Evolutionary conservation across 805 yeast genomes (phyloP).

Genomic region (Monosporozyma unispora): DNA sequence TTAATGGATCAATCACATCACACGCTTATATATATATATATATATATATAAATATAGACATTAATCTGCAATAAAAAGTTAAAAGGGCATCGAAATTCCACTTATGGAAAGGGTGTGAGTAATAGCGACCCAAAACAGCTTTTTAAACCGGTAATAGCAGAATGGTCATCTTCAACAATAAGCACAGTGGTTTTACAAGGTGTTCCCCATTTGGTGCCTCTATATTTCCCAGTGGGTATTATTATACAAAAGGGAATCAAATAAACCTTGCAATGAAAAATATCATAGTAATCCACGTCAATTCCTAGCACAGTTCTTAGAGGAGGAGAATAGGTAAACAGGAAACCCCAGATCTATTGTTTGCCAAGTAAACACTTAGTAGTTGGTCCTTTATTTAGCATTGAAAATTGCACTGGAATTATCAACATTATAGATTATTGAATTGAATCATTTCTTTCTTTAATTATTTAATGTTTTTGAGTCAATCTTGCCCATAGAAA

Average conservation of each 20-base stretch:
- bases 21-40: no score
- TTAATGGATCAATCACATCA: no score
- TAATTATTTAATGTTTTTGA: neutral
- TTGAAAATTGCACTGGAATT: neutral
- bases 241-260: neutral
- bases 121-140: neutral
- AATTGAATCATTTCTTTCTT: neutral
- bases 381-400: neutral
- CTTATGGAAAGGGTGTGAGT: neutral
- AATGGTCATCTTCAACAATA: neutral
- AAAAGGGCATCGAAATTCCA: neutral
- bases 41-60: no score
- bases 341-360: neutral
- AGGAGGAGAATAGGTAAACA: no score
- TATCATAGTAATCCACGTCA: neutral
- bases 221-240: neutral
- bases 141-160: neutral
- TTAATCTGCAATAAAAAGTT: neutral
- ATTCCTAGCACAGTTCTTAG: neutral
- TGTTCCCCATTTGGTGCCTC: neutral
- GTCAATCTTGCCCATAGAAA: neutral
- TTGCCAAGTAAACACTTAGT: neutral
- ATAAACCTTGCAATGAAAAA: no score
- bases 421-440: neutral
- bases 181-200: neutral